Evolutionary conservation across 2,329 filamentous ascomycete genomes (phyloP).

Genomic region (Aotearoamyces nothofagi): DNA sequence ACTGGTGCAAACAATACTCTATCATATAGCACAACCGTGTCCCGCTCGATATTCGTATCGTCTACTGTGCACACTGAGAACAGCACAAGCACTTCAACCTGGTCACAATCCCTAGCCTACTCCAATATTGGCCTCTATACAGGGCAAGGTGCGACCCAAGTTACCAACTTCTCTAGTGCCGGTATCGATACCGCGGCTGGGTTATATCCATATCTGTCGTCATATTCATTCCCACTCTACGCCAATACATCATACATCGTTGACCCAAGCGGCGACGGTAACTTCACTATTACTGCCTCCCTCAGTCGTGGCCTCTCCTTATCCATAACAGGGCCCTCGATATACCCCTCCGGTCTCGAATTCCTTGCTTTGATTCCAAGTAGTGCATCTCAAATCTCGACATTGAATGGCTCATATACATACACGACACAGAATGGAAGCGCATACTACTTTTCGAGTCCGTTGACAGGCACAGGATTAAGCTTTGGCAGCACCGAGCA

Average conservation of each 20-base stretch:
- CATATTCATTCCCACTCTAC: constrained; percentile 44
- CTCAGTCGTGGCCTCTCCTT: constrained; percentile 33
- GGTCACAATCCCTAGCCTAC: constrained; percentile 43
- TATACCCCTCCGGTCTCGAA: constrained; percentile 46
- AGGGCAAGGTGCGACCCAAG: constrained; percentile 37
- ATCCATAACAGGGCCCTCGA: constrained; percentile 25
- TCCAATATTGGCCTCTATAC: constrained; percentile 38
- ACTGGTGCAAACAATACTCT: constrained; percentile 45
- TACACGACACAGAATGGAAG: constrained; percentile 40
- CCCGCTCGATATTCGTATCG: constrained; percentile 36
- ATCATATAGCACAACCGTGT: constrained; percentile 38
- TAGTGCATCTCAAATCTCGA: constrained; percentile 8
- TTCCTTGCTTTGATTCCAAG: constrained; percentile 28
- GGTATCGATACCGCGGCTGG: constrained; percentile 27
- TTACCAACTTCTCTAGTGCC: constrained; percentile 31
- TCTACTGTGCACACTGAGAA: constrained; percentile 34
- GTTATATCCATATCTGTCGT: constrained; percentile 16
- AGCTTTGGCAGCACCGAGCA: constrained; percentile 42
- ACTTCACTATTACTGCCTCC: constrained; percentile 31
- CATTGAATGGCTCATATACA: constrained; percentile 24
- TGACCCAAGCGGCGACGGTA: constrained; percentile 25
- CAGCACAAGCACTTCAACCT: constrained; percentile 27
- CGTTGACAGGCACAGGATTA: constrained; percentile 27
- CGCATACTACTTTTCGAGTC: constrained; percentile 35
- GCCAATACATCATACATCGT: constrained; percentile 34